Percentiles rank a stretch among this genome's conserved stretches.
phyloP scores from a whole-genome alignment of 768 basidiomycete genomes.

The Collybiopsis luxurians region DNA sequence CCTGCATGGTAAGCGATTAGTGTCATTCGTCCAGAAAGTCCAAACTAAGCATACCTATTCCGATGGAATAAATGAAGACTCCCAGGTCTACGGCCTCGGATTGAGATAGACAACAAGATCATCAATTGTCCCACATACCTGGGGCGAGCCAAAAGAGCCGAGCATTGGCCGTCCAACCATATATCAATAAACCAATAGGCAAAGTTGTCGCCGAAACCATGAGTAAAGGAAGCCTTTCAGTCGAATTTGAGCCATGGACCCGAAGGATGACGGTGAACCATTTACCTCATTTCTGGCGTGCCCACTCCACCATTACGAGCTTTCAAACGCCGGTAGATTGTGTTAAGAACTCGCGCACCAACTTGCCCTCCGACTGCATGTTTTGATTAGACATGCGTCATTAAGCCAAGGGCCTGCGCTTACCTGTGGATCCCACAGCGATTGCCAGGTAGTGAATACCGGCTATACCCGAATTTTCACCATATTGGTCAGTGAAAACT shows the following conservation, averaged over 20 bases:
- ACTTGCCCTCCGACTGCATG: constrained; percentile 34
- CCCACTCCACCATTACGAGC: constrained; percentile 49
- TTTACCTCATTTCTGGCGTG: constrained; percentile 50
- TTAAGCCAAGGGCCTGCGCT: not conserved
- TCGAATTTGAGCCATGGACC: not conserved
- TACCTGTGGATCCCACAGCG: constrained; percentile 47
- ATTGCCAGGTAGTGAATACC: constrained; percentile 64
- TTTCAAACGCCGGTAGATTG: constrained; percentile 42
- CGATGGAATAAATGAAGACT: constrained; percentile 46
- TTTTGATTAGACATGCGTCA: not conserved
- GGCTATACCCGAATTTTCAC: constrained; percentile 47
- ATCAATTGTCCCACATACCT: constrained; percentile 27
- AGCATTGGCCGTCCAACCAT: constrained; percentile 58
- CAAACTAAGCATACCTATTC: constrained; percentile 40
- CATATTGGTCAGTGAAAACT: constrained; percentile 45
- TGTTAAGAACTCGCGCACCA: constrained; percentile 44
- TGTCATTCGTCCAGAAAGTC: constrained; percentile 6
- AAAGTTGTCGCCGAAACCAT: constrained; percentile 52
- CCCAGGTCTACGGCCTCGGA: constrained; percentile 26
- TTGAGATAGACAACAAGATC: not conserved
- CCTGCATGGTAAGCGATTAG: constrained; percentile 21
- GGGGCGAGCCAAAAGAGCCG: constrained; percentile 57
- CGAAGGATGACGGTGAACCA: not conserved
- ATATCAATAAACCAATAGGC: constrained; percentile 59
- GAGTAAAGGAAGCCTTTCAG: constrained; percentile 28